A percentile compares a stretch with the other conserved stretches of the same genome.
Conservation (phyloP, 345 rosid species). For the Carallia brachiata region DNA sequence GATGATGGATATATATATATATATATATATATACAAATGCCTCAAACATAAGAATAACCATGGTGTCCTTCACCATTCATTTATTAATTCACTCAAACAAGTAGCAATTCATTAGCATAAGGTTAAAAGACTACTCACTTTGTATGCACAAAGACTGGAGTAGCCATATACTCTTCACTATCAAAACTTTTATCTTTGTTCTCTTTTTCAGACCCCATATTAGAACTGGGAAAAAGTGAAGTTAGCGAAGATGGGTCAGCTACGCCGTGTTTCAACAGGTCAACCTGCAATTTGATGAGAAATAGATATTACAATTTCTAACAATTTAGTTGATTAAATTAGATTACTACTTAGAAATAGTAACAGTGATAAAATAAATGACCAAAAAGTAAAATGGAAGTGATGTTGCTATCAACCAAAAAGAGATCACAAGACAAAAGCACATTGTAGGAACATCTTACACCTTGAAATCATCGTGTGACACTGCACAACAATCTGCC, state of each 20-base stretch:
- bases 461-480: too few species aligned
- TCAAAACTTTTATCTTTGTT: constrained; percentile 44
- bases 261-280: constrained; percentile 75
- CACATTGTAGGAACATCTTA: too few species aligned
- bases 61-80: too few species aligned
- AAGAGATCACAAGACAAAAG: too few species aligned
- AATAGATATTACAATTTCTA: background rate
- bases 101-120: background rate
- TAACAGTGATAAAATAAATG: too few species aligned
- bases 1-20: too few species aligned
- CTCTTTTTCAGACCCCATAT: constrained; percentile 48
- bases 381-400: too few species aligned
- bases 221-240: constrained; percentile 44
- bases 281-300: constrained; percentile 50
- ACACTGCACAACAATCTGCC: background rate
- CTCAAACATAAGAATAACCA: background rate
- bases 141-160: constrained; percentile 74
- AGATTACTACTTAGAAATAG: too few species aligned
- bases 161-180: constrained; percentile 63
- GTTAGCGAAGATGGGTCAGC: constrained; percentile 72
- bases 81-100: background rate
- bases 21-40: background rate
- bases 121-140: constrained; percentile 48
- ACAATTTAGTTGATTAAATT: too few species aligned
- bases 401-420: too few species aligned